Base-by-base conservation (phyloP, 1,284 basidiomycete species). In the Wallemia mellicola region DNA sequence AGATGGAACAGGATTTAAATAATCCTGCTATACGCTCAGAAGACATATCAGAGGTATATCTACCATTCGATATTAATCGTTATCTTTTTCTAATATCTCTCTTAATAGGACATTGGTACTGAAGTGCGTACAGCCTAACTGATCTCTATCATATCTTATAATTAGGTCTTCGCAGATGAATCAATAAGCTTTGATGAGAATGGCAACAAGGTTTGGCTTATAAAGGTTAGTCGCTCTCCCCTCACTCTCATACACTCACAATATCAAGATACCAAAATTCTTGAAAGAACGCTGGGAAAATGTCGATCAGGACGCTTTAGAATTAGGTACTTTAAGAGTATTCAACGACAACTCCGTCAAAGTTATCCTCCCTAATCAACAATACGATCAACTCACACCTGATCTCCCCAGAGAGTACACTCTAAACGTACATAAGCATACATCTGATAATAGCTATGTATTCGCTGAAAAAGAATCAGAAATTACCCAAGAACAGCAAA, bases 261-360 rank as follows among this genome's bases (percentile, higher is more conserved):
- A 15, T n/a, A n/a, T n/a, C n/a, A 61, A 72, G 67, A 70, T 76
- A 27, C 75, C 75, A 14, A 67, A 71, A 17, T 75, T 75, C 65
- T 61, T 76, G 22, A 66, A 73, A 28, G 72, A 75, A 61, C 68
- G 70, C 28, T 76, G 75, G 75, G 67, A 68, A 61, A 64, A 67
- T 22, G 69, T 73, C 15, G 64, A 67, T n/a, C 67, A 71, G 59
- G 70, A 70, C 24, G 74, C 73, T 24, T 65, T 71, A 28, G 67
- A 71, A 2, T 62, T 76, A 15, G 75, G 74, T 2, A 71, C 70
- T 1, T 68, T 76, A 32, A 63, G 73, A 1, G 70, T 76, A 1
- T 75, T 74, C 62, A 72, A 72, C 60, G 71, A 71, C 59, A 61
- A 67, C 64, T 26, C 22, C 9, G 2, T 24, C 24, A 28, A 24